Evolutionary conservation across 306 rosid species (phyloP), one percentile per base, ranked within the genome.

Genomic region (Leucaena leucocephala): DNA sequence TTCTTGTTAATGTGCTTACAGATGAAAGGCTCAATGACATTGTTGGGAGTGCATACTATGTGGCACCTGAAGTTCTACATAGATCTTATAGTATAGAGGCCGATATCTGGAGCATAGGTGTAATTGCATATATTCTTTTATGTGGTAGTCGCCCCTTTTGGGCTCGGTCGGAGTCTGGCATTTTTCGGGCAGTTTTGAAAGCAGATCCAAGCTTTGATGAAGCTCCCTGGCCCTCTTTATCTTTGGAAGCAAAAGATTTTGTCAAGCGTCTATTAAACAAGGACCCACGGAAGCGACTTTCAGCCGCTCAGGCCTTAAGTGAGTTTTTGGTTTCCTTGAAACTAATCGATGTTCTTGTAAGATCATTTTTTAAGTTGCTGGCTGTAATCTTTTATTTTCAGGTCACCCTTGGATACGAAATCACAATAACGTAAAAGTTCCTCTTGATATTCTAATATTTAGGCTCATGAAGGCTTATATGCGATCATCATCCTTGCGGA

Each of bases 61-160:
- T 96, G 27, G 97, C 99, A 64, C 99, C 98, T 34, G 99, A 96
- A 85, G 99, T 96, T 86, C 90, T 96, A n/a, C 99, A 93, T 78
- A 86, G 98, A 82, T 89, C 97, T 73, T 96, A 96, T 76, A 87
- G 84, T 82, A 91, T 97, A 59, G 99, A 96, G 86, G 99, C 99
- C 42, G 99, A 96, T 85, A 97, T 90, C n/a, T 96, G 99, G 99
- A 96, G 99, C 75, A 78, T 96, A 80, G 99, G 99, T 8, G 99
- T 96, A 58, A 93, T 96, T 76, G 98, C 99, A 76, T 96, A 96
- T 88, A 96, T 96, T 85, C 94, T 96, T 52, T 82, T 96, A 84
- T 96, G 99, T 62, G 99, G 99, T 76, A 96, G 99, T 87, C 99
- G 98, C 22, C 99, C 99, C 14, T 96, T 95, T 90, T 96, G 99